Base-by-base conservation (phyloP, 2,329 filamentous ascomycete genomes). In the Fusarium sp. region DNA sequence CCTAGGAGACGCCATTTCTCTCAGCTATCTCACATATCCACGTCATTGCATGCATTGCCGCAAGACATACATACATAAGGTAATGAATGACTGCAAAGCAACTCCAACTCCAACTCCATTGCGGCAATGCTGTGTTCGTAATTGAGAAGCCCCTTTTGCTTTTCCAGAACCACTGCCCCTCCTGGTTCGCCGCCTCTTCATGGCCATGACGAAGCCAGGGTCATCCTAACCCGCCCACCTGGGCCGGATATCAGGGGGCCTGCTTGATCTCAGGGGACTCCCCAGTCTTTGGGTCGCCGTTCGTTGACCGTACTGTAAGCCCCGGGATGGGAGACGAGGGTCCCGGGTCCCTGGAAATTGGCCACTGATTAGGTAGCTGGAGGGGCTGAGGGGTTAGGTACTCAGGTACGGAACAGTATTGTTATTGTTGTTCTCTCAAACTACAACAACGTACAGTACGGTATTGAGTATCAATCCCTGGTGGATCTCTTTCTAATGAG, bases 341-440 rank as follows among this genome's bases (percentile, higher is more conserved):
- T 44, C 65, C 64, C 64, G 67, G 52, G 61, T 74, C 69, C 75
- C 70, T 75, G 66, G 74, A 75, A 76, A 67, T 74, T 70, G 52
- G 66, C 58, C 56, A 67, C 69, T 63, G 67, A 65, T 57, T 61
- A 59, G 41, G 41, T 22, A 16, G 25, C 44, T 59, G 58, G 58
- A 57, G 61, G 59, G 56, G 56, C 61, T 63, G 42, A 63, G 44
- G 29, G 61, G 61, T 63, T n/a, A 37, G 18, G 34, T 34, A 34
- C 32, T 18, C 32, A 14, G 32, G 16, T 37, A 37, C 32, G 9
- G 14, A 16, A 34, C 13, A 10, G 32, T 18, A 18, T n/a, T 64
- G 47, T 47, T 63, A 18, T 56, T 37, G n/a, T 52, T 53, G 32
- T 42, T 41, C 42, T 25, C 42, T 45, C 22, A 6, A 44, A 16